Evolutionary conservation across 495 filamentous ascomycete genomes (phyloP).

Genomic region (Ascodesmis nigricans): DNA sequence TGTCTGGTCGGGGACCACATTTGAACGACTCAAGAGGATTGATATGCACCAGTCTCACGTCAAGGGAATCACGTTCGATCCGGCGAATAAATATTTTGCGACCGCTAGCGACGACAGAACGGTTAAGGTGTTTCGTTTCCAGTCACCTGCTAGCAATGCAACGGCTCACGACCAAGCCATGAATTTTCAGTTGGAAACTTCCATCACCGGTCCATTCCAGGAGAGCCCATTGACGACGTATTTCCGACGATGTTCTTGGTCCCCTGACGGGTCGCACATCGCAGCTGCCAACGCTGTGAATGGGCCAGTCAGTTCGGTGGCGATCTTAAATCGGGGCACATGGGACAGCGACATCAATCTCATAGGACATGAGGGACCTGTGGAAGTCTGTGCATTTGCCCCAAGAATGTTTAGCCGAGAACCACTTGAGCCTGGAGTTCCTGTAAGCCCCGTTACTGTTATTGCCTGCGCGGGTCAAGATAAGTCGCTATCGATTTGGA

Average conservation of each 20-base stretch:
- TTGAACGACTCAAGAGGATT: constrained; percentile 88
- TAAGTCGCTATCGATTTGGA: constrained; percentile 88
- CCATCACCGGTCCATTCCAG: constrained; percentile 61
- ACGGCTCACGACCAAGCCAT: constrained; percentile 82
- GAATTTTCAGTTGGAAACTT: constrained; percentile 81
- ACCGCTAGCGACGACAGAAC: constrained; percentile 92
- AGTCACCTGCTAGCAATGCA: constrained; percentile 71
- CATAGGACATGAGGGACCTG: constrained; percentile 89
- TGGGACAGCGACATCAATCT: constrained; percentile 97
- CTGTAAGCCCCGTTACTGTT: constrained; percentile 51
- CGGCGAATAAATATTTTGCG: constrained; percentile 97
- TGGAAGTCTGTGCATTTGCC: constrained; percentile 93
- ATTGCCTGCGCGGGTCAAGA: constrained; percentile 94
- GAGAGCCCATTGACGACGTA: constrained; percentile 88
- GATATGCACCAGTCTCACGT: constrained; percentile 87
- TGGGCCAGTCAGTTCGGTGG: constrained; percentile 87
- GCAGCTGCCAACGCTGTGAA: constrained; percentile 93
- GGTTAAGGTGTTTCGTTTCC: constrained; percentile 93
- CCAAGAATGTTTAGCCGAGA: constrained; percentile 69
- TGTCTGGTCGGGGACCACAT: constrained; percentile 91
- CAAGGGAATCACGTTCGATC: constrained; percentile 95
- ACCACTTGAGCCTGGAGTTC: constrained; percentile 29
- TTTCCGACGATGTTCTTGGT: constrained; percentile 92
- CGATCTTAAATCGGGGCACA: constrained; percentile 72
- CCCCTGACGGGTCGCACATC: constrained; percentile 88